Base-by-base conservation (phyloP, 2,329 filamentous ascomycete species). In the Knufia petricola region DNA sequence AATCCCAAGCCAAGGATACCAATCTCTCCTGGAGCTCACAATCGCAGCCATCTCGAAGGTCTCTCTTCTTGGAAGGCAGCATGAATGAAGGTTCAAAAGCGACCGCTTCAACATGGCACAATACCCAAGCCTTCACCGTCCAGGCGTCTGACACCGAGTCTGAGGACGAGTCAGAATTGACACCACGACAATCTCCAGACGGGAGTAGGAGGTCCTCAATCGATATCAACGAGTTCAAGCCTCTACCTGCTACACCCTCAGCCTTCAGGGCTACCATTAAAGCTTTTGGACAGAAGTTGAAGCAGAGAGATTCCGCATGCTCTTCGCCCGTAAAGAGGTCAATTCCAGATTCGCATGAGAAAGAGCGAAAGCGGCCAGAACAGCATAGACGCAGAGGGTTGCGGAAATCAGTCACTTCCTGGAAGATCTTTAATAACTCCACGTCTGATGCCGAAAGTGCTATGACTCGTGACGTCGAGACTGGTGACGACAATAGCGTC, bases 261-360 rank as follows among this genome's bases (percentile, higher is more conserved):
- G 54, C 56, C 10, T 42, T 57, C 38, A 52, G 51, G 34, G 49
- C 52, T 37, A 52, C 52, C 4, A 40, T 58, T 7, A 48, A 48
- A 30, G 54, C 50, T n/a, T 41, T 57, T 13, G 54, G 53, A 4
- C 36, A 49, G 7, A 50, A 53, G 19, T 49, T 53, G 48, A 58
- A 54, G 40, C 26, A 40, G n/a, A 15, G 34, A n/a, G 39, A 50
- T 13, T 12, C 24, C 3, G 39, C 20, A 12, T 12, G 20, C 0
- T 98, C 85, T 66, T 95, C 88, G 0, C 89, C 85, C 0, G 92
- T 98, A 67, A 87, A 90, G 63, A n/a, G n/a, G n/a, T n/a, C n/a
- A n/a, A n/a, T n/a, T n/a, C n/a, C n/a, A n/a, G n/a, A n/a, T n/a
- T n/a, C n/a, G n/a, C n/a, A n/a, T n/a, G n/a, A n/a, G n/a, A n/a